Base-by-base conservation (phyloP, 495 filamentous ascomycete genomes). In the Aspergillus steynii region DNA sequence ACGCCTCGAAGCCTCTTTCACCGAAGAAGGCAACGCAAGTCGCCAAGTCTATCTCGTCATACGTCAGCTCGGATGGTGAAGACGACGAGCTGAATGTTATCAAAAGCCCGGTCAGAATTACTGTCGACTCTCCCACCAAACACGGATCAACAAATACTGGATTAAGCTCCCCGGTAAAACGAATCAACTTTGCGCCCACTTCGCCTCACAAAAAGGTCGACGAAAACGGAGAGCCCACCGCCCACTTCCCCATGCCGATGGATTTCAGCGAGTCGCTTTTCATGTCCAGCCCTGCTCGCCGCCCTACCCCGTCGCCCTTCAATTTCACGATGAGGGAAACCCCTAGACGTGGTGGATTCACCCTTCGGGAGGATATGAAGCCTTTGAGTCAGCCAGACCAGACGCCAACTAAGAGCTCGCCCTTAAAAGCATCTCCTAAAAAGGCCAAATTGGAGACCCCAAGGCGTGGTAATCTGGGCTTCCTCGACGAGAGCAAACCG, bases 11-110 rank as follows among this genome's bases (percentile, higher is more conserved):
- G 55, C 82, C 82, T 29, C 65, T 85, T n/a, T 84, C 83, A 6
- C 83, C 83, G 5, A 85, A 85, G 71, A 85, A 84, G 64, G 71
- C 75, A 31, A 82, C 73, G 48, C 83, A 85, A 58, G 72, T 84
- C 29, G 76, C 80, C 28, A 83, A 82, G 62, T 72, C 73, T 9
- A 65, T 77, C 8, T 73, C 76, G 6, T 68, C 74, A 1, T 81
- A 77, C 53, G 71, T 70, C 0, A 77, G 72, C 61, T 77, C 72
- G 3, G 76, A 80, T 60, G 74, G 72, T 3, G 82, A 83, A 50
- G 83, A 84, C 10, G 82, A 85, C 65, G 82, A 85, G 63, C 65
- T 83, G 49, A 73, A 64, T 46, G 68, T 66, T 0, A 69, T 65
- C n/a, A 84, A 82, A 64, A 73, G 74, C 37, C 71, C 75, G 2